These are phyloP conservation scores for Podospora appendiculata DNA, from an alignment of 495 filamentous ascomycete species.

Conservation along the genomic window DNA sequence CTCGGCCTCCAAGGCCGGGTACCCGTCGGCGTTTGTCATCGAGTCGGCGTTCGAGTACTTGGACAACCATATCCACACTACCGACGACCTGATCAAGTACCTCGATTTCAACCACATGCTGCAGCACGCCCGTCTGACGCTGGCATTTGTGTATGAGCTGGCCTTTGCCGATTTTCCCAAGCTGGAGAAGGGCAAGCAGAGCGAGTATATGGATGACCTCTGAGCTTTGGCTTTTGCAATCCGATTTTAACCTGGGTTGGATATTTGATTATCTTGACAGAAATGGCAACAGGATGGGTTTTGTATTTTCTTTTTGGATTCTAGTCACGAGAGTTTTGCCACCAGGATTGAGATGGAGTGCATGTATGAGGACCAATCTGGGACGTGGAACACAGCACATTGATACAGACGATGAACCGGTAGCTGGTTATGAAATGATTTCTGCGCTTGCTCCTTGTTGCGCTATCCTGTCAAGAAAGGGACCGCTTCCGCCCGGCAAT, in stretches of 20 bases:
- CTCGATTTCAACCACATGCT: constrained; percentile 97
- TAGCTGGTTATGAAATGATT: no score
- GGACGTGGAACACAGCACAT: no score
- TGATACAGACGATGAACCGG: no score
- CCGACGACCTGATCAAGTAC: constrained; percentile 80
- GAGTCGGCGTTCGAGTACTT: constrained; percentile 81
- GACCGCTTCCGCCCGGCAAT: no score
- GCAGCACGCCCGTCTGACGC: constrained; percentile 87
- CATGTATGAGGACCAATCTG: no score
- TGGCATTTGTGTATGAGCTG: constrained; percentile 85
- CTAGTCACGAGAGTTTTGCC: no score
- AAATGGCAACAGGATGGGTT: no score
- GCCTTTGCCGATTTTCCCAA: constrained; percentile 54
- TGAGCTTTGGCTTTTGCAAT: background rate
- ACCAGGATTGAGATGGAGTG: no score
- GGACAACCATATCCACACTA: constrained; percentile 84
- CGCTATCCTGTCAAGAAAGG: no score
- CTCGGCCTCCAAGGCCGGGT: constrained; percentile 91
- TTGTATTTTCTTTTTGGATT: background rate
- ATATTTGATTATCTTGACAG: background rate
- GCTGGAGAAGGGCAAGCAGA: constrained; percentile 17
- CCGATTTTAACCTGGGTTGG: no score
- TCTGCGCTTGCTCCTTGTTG: no score
- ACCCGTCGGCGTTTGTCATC: constrained; percentile 92
- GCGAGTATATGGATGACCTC: constrained; percentile 6